Evolutionary conservation across 2,329 filamentous ascomycete species (phyloP).

Genomic region (Aphanocladium album): DNA sequence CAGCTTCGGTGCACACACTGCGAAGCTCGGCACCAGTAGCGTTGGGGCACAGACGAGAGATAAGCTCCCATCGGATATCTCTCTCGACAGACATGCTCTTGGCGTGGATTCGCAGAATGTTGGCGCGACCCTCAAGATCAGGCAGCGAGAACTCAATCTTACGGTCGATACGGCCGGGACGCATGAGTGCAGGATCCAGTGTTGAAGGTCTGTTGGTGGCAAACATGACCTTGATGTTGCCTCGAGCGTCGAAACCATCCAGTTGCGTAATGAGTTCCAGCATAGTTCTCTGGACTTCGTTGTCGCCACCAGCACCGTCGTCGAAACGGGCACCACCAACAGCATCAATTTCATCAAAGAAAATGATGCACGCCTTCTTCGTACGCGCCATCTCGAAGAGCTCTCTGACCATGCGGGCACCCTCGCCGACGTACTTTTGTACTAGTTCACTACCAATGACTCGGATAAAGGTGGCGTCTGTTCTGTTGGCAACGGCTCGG

Average conservation of each 20-base stretch:
- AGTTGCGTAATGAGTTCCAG: slow-evolving; percentile 95
- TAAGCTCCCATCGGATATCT: slow-evolving; percentile 98
- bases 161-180: slow-evolving; percentile 92
- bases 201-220: slow-evolving; percentile 95
- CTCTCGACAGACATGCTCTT: slow-evolving; percentile 99
- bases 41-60: slow-evolving; percentile 94
- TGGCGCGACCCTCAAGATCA: slow-evolving; percentile 93
- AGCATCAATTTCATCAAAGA: slow-evolving; percentile 92
- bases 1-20: slow-evolving; percentile 95
- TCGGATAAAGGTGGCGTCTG: slow-evolving; percentile 96
- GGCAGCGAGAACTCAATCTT: slow-evolving; percentile 99
- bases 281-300: slow-evolving; percentile 97
- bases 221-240: slow-evolving; percentile 99
- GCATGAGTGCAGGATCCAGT: slow-evolving; percentile 92
- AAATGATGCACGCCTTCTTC: slow-evolving; percentile 99
- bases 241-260: slow-evolving; percentile 91
- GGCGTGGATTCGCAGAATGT: slow-evolving; percentile 96
- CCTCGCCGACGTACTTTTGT: slow-evolving; percentile 98
- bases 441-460: slow-evolving; percentile 97
- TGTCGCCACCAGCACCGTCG: slow-evolving; percentile 92
- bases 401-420: slow-evolving; percentile 96
- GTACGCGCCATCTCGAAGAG: slow-evolving; percentile 99
- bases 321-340: slow-evolving; percentile 95
- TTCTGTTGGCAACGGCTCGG: slow-evolving; percentile 93
- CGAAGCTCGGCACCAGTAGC: slow-evolving; percentile 92